A percentile compares a stretch with the other conserved stretches of the same genome.
Conservation (phyloP, 2,329 filamentous ascomycete genomes). For the Sclerotinia nivalis region DNA sequence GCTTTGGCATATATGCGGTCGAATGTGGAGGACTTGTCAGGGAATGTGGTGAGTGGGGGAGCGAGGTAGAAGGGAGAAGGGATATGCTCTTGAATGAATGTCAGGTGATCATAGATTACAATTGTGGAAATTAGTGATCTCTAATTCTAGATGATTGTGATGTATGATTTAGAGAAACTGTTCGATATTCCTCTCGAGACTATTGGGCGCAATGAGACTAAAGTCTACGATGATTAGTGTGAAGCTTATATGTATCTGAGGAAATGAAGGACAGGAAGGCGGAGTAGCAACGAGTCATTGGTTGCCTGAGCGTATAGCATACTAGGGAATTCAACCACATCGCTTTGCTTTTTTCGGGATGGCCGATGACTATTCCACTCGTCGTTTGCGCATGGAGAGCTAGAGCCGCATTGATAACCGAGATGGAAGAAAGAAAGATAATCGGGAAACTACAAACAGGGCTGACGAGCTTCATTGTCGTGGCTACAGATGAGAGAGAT, state of each 20-base stretch:
- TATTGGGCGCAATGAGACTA: not conserved
- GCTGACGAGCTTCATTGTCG: not conserved
- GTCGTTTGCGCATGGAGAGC: constrained; percentile 29
- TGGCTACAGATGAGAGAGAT: not conserved
- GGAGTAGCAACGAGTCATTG: constrained; percentile 44
- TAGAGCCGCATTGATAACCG: too few relatives aligned
- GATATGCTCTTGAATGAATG: not conserved
- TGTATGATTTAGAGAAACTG: not conserved
- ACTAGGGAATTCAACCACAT: constrained; percentile 43
- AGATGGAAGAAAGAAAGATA: not conserved
- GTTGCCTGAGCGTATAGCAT: constrained; percentile 46
- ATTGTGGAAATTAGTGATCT: too few relatives aligned
- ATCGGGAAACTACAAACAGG: not conserved
- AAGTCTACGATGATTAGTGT: not conserved
- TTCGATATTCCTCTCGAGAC: not conserved
- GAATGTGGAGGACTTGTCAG: constrained; percentile 4
- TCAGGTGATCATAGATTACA: not conserved
- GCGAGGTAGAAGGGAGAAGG: constrained; percentile 2
- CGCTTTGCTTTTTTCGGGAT: constrained; percentile 29
- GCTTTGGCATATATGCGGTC: constrained; percentile 12
- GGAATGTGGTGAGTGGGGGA: not conserved
- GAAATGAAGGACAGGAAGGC: constrained; percentile 23
- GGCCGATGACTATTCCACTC: constrained; percentile 36
- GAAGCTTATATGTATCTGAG: constrained; percentile 1
- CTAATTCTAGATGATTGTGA: too few relatives aligned